phyloP scores from a whole-genome alignment of 768 basidiomycete species.

The Antrodiella citrinella region DNA sequence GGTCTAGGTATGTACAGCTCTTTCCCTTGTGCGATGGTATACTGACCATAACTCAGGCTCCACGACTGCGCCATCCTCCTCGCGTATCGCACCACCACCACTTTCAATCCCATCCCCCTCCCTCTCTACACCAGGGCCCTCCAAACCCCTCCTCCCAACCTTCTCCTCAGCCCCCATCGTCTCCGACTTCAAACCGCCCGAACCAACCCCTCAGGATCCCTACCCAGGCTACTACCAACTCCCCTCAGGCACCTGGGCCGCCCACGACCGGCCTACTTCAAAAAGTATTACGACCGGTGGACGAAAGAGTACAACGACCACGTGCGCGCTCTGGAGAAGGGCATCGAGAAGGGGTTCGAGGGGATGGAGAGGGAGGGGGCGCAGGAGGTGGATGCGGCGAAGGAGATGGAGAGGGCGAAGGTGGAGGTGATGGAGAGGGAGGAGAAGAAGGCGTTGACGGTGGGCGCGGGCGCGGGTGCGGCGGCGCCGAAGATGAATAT shows the following conservation, averaged over 20 bases:
- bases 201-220: slow-evolving; percentile 64
- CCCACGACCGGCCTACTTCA: slow-evolving; percentile 67
- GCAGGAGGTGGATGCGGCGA: slow-evolving; percentile 53
- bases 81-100: slow-evolving; percentile 2
- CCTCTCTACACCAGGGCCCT: slow-evolving; percentile 16
- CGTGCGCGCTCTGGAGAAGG: slow-evolving; percentile 67
- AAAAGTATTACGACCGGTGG: slow-evolving; percentile 64
- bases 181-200: slow-evolving; percentile 61
- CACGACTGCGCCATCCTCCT: slow-evolving; percentile 4
- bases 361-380: slow-evolving; percentile 48
- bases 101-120: background rate
- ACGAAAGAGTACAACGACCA: slow-evolving; percentile 62
- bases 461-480: slow-evolving; percentile 43
- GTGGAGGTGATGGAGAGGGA: slow-evolving; percentile 68
- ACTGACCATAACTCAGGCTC: background rate
- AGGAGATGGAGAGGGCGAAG: slow-evolving; percentile 75
- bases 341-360: slow-evolving; percentile 61
- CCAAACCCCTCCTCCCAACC: slow-evolving; percentile 18
- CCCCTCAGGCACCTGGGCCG: slow-evolving; percentile 74
- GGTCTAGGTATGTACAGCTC: slow-evolving; percentile 44
- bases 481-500: slow-evolving; percentile 78
- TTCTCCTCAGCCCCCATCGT: slow-evolving; percentile 64
- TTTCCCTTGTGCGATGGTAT: background rate
- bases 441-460: slow-evolving; percentile 67
- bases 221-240: slow-evolving; percentile 86